phyloP scores from a whole-genome alignment of 2,329 filamentous ascomycete species.

The Colletotrichum plurivorum region DNA sequence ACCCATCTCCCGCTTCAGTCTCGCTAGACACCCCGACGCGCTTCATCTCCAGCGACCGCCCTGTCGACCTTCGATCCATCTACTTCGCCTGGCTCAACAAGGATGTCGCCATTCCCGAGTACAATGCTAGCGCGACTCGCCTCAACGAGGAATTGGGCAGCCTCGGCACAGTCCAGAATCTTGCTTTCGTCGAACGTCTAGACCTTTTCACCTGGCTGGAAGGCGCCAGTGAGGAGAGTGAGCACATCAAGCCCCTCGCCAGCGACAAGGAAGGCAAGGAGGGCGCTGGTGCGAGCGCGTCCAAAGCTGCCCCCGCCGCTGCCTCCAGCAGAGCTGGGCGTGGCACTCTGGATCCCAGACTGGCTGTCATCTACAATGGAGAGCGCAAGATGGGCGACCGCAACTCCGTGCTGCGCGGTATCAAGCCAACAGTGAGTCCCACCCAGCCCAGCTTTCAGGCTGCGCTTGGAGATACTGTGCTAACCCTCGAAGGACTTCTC shows the following conservation, averaged over 20 bases:
- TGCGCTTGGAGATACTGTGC: not conserved
- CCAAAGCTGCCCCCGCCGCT: slow-evolving; percentile 56
- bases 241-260: slow-evolving; percentile 89
- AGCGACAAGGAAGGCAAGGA: slow-evolving; percentile 69
- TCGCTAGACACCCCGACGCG: slow-evolving; percentile 83
- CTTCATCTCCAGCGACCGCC: slow-evolving; percentile 82
- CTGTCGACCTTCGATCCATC: slow-evolving; percentile 91
- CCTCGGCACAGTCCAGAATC: slow-evolving; percentile 82
- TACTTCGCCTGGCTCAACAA: slow-evolving; percentile 97
- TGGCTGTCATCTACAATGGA: slow-evolving; percentile 90
- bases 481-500: slow-evolving; percentile 82
- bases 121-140: slow-evolving; percentile 85
- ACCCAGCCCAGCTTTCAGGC: not conserved
- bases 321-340: slow-evolving; percentile 69
- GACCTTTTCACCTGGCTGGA: slow-evolving; percentile 95
- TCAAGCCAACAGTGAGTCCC: slow-evolving; percentile 84
- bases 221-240: slow-evolving; percentile 89
- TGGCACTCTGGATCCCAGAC: slow-evolving; percentile 81
- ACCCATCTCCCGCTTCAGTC: slow-evolving; percentile 72
- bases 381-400: slow-evolving; percentile 94
- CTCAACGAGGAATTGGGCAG: slow-evolving; percentile 84
- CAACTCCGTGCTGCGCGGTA: slow-evolving; percentile 87
- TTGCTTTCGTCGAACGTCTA: slow-evolving; percentile 91
- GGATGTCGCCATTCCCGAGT: slow-evolving; percentile 90
- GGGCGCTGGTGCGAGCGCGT: slow-evolving; percentile 53